Evolutionary conservation across 768 basidiomycete species (phyloP).

Genomic region (Lactarius hatsudake): DNA sequence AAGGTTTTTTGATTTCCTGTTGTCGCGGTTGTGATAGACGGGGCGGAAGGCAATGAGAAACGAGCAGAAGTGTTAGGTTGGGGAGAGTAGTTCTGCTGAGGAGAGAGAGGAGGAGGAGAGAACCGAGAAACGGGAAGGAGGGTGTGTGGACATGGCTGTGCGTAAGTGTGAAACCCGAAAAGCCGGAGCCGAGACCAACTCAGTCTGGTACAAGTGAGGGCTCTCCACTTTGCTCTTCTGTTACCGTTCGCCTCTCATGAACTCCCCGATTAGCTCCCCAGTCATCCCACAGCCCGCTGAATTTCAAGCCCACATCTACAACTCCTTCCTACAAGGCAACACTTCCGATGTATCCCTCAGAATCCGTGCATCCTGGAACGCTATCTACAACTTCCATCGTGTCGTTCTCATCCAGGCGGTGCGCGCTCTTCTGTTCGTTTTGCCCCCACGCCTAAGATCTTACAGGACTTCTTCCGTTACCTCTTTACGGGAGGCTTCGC

Average conservation of each 20-base stretch:
- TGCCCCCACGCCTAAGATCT: background rate
- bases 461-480: conserved; percentile 81
- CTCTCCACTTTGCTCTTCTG: background rate
- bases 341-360: conserved; percentile 78
- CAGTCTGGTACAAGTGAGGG: background rate
- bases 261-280: conserved; percentile 41
- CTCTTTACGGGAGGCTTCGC: conserved; percentile 80
- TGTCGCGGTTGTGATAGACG: conserved; percentile 44
- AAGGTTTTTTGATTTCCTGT: conserved; percentile 38
- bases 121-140: conserved; percentile 65
- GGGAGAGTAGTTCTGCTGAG: conserved; percentile 46
- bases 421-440: background rate
- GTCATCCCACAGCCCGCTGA: conserved; percentile 46
- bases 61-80: conserved; percentile 61
- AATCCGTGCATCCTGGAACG: conserved; percentile 64
- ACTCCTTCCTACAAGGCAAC: conserved; percentile 63
- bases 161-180: conserved; percentile 6
- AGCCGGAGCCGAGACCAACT: background rate
- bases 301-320: conserved; percentile 75
- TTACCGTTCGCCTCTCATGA: conserved; percentile 32
- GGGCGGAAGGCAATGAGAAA: conserved; percentile 64
- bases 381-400: conserved; percentile 75
- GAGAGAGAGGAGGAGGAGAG: conserved; percentile 58
- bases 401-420: conserved; percentile 89
- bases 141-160: conserved; percentile 45